Conservation (phyloP, 768 basidiomycete genomes). For the Pisolithus orientalis region DNA sequence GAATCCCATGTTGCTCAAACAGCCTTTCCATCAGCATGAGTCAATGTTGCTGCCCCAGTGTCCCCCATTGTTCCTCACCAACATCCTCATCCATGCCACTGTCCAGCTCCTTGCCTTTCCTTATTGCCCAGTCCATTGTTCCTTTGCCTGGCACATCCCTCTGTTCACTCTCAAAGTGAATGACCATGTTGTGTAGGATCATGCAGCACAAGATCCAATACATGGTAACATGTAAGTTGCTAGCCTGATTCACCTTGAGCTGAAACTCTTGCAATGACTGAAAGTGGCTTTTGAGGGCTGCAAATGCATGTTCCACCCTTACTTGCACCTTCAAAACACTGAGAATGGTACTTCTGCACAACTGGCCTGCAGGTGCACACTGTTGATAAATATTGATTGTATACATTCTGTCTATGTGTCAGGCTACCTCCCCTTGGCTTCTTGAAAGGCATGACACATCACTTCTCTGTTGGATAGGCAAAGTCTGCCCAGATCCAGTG, state of each 20-base stretch:
- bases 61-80: too few relatives aligned
- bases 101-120: too few relatives aligned
- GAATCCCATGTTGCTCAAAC: too few relatives aligned
- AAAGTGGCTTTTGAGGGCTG: background rate
- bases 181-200: slow-evolving; percentile 2
- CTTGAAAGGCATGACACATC: background rate
- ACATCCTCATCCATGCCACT: too few relatives aligned
- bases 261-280: slow-evolving; percentile 1
- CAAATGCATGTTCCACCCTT: slow-evolving; percentile 1
- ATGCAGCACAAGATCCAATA: background rate
- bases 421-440: background rate
- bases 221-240: background rate
- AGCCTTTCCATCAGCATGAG: too few relatives aligned
- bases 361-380: too few relatives aligned
- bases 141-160: too few relatives aligned
- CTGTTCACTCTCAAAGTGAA: background rate
- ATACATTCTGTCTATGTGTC: background rate
- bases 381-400: background rate
- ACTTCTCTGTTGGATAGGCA: background rate
- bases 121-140: background rate
- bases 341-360: too few relatives aligned
- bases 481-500: too few relatives aligned
- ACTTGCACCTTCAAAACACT: slow-evolving; percentile 1
- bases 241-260: too few relatives aligned
- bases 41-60: too few relatives aligned